Evolutionary conservation across 1,284 basidiomycete genomes (phyloP).

Genomic region (Boletellus sp.): DNA sequence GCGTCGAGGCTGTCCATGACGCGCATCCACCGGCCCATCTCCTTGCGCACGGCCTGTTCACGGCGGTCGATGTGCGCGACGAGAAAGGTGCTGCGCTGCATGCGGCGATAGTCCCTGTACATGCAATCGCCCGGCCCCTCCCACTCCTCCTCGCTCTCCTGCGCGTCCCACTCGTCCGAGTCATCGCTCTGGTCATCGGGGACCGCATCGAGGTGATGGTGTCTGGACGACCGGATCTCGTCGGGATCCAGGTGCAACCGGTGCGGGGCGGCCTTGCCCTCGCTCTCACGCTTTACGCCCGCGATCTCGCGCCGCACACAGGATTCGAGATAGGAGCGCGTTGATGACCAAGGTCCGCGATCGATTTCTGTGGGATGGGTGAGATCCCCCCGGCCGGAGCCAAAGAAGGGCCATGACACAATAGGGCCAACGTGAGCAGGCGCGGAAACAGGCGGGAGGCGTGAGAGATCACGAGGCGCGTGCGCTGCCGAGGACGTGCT

Average conservation of each 20-base stretch:
- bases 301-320: constrained; percentile 64
- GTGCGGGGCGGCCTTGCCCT: constrained; percentile 70
- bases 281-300: constrained; percentile 68
- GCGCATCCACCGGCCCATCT: constrained; percentile 65
- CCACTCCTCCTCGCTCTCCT: constrained; percentile 74
- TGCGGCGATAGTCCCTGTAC: constrained; percentile 75
- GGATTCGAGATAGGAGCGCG: constrained; percentile 55
- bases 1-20: constrained; percentile 58
- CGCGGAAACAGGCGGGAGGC: neutral
- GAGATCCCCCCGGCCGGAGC: constrained; percentile 70
- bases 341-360: constrained; percentile 68
- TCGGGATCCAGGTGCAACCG: constrained; percentile 73
- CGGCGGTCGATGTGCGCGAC: constrained; percentile 62
- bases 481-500: constrained; percentile 4
- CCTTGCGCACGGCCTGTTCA: constrained; percentile 56
- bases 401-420: constrained; percentile 84
- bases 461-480: neutral
- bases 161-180: constrained; percentile 68
- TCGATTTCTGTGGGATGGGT: constrained; percentile 63
- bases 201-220: constrained; percentile 60
- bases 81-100: constrained; percentile 73
- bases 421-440: constrained; percentile 62
- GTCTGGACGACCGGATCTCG: constrained; percentile 63
- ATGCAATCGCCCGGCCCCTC: constrained; percentile 68
- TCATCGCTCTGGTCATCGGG: constrained; percentile 67